Evolutionary conservation across 2,329 filamentous ascomycete genomes (phyloP).

Genomic region (Gliomastix tumulicola): DNA sequence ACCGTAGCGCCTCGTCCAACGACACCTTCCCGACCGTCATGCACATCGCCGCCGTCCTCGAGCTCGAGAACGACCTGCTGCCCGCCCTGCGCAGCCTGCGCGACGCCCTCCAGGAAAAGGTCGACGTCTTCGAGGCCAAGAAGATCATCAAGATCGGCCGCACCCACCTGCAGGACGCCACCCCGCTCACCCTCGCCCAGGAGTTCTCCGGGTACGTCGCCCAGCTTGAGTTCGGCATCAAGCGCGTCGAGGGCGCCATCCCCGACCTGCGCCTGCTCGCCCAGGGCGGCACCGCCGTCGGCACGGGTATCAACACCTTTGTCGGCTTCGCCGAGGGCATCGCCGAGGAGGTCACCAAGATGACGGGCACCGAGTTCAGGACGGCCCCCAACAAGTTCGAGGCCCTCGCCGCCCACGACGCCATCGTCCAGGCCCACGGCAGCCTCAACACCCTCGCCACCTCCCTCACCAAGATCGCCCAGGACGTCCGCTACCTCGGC

Average conservation of each 20-base stretch:
- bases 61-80: constrained; percentile 79
- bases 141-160: constrained; percentile 98
- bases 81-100: constrained; percentile 78
- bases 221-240: constrained; percentile 85
- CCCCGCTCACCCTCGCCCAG: constrained; percentile 88
- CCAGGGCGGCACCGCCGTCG: constrained; percentile 94
- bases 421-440: constrained; percentile 89
- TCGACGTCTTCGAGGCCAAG: constrained; percentile 74
- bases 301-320: constrained; percentile 96
- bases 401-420: constrained; percentile 90
- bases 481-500: constrained; percentile 95
- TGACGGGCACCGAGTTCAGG: constrained; percentile 89
- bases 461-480: constrained; percentile 95
- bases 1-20: constrained; percentile 98
- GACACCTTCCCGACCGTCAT: constrained; percentile 99
- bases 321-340: constrained; percentile 92
- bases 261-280: constrained; percentile 82
- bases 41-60: constrained; percentile 96
- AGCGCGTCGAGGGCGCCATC: constrained; percentile 75
- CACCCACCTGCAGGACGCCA: constrained; percentile 96
- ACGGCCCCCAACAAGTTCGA: constrained; percentile 99
- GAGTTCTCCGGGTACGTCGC: constrained; percentile 97
- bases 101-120: constrained; percentile 79
- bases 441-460: constrained; percentile 86
- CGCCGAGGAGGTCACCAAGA: constrained; percentile 81